Evolutionary conservation across 495 filamentous ascomycete genomes (phyloP), one percentile per base, ranked within the genome.

Genomic region (Poronia punctata): DNA sequence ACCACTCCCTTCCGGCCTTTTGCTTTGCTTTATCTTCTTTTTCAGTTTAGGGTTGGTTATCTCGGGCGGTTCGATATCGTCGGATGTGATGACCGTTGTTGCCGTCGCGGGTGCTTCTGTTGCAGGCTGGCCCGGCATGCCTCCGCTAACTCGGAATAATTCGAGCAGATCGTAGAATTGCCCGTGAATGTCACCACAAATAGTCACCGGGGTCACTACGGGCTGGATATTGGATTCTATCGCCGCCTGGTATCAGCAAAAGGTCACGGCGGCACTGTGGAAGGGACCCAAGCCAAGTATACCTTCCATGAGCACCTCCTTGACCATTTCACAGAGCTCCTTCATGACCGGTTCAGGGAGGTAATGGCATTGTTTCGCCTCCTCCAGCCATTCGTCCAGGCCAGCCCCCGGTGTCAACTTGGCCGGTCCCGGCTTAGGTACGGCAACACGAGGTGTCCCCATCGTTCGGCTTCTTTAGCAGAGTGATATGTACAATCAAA

Each of bases 101-200:
- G 74, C 70, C 1, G 74, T 78, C 38, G 77, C 72, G 7, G 85
- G 83, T 4, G 71, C 57, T 50, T 84, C 75, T 2, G 75, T 74
- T 25, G 76, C 71, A 9, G 76, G 75, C 48, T 90, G 81, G 47
- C 85, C 82, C 10, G 92, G 92, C 80, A 96, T 92, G 42, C 92
- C 92, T 35, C 92, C 92, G 15, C 88, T 88, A 5, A 98, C 89
- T 28, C 86, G 83, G 68, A 98, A 98, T 20, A 98, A 79, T 64
- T 98, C 92, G 35, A 97, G 77, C 5, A 98, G 74, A 62, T 98
- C 92, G 72, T 97, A 98, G 66, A 96, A 98, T 67, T 98, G 92
- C 54, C 92, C 92, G 65, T 98, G 92, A 52, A 98, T 95, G 59
- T 98, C 92, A 54, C 92, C 92, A 56, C 92, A 98, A 49, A 98